Evolutionary conservation across 176 grass and related monocot species (phyloP), one percentile per base, ranked within the genome.

Genomic region (Avena eriantha): DNA sequence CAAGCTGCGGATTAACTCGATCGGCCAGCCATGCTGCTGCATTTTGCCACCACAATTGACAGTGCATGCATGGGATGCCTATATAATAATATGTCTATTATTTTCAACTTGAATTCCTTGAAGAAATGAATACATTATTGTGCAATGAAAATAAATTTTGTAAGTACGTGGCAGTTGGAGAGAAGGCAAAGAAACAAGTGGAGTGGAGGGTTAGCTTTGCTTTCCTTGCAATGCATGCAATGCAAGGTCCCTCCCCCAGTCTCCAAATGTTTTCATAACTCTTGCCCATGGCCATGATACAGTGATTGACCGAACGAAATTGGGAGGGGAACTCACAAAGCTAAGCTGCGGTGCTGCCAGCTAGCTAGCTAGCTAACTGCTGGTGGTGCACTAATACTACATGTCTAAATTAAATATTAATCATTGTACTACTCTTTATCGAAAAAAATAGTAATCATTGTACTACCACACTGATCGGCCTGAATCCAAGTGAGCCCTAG

Each of bases 141-240:
- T 41, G 39, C 39, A 5, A 41, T 41, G 39, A 7, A 41, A 7
- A 41, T 6, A 39, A 39, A 39, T 7, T 7, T 39, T 39, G 36
- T 41, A 39, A 7, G 36, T 59, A 24, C 34, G 29, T 29, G 69
- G 70, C 83, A 5, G 88, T 76, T 77, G 83, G 47, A 35, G 67
- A 15, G 39, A 82, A 57, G 21, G 60, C 24, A 14, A 77, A 18
- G 41, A n/a, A 24, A 75, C 21, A 63, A 63, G 43, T 66, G 70
- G 43, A 73, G 55, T 33, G 55, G 54, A 48, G 36, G 29, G 21
- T 65, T 39, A 2, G 3, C 31, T 45, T 90, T 86, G 43, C 88
- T 79, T 90, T 55, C n/a, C 92, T 93, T 93, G 57, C 85, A 83
- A 83, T 75, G 78, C 55, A 74, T 74, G 45, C 22, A 41, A 29